Percentiles rank a stretch among this genome's conserved stretches.
Evolutionary conservation across 257 asterid genomes (phyloP).

Genomic region (Rhazya stricta): DNA sequence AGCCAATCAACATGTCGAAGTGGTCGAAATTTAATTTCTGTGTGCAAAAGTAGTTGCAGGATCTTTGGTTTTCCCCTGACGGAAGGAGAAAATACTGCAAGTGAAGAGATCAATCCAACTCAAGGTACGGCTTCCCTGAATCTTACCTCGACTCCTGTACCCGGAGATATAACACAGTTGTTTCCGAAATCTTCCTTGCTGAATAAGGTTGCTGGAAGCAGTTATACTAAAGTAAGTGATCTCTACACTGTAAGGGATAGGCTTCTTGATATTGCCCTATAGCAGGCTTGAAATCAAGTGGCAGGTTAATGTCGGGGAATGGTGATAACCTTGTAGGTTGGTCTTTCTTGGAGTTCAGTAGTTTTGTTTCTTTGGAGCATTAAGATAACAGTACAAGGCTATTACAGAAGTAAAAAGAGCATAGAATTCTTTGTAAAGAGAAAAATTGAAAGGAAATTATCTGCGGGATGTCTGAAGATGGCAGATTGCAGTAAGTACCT

Average conservation of each 20-base stretch:
- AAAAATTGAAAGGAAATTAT: background rate
- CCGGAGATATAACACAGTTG: conserved; percentile 34
- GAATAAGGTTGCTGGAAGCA: conserved; percentile 40
- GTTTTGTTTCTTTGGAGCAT: background rate
- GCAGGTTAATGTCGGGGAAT: background rate
- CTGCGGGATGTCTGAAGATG: background rate
- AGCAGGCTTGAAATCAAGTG: background rate
- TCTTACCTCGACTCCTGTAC: conserved; percentile 26
- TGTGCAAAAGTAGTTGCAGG: conserved; percentile 60
- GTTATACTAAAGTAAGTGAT: conserved; percentile 45
- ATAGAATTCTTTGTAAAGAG: background rate
- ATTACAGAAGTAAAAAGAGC: background rate
- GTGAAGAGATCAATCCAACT: conserved; percentile 26
- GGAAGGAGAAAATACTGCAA: conserved; percentile 40
- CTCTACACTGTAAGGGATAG: conserved; percentile 58
- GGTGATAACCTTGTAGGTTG: background rate
- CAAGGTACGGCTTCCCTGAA: conserved; percentile 19
- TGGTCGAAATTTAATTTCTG: conserved; percentile 35
- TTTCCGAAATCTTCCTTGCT: conserved; percentile 39
- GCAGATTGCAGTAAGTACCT: background rate
- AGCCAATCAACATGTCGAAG: conserved; percentile 42
- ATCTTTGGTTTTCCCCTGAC: conserved; percentile 83
- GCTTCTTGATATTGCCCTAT: conserved; percentile 77
- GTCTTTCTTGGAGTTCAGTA: background rate
- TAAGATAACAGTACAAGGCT: background rate